phyloP scores from a whole-genome alignment of 371 early-diverging fungal species.

The Smittium culicis region DNA sequence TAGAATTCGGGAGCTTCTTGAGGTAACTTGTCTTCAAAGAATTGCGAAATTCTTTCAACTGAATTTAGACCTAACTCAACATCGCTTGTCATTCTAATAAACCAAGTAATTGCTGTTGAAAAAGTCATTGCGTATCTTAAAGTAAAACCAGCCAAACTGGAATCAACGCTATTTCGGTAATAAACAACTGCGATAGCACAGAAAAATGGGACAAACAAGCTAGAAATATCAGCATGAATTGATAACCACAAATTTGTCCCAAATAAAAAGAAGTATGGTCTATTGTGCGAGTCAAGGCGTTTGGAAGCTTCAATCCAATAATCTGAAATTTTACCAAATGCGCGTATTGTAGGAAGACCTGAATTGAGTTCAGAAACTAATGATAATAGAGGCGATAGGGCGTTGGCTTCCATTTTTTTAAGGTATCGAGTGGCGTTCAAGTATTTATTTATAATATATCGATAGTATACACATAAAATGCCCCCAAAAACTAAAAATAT shows the following conservation, averaged over 20 bases:
- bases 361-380: slow-evolving; percentile 45
- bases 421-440: slow-evolving; percentile 66
- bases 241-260: slow-evolving; percentile 80
- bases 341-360: slow-evolving; percentile 38
- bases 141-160: slow-evolving; percentile 67
- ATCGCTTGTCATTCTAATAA: slow-evolving; percentile 57
- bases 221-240: slow-evolving; percentile 33
- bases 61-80: slow-evolving; percentile 78
- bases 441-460: slow-evolving; percentile 43
- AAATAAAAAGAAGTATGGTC: slow-evolving; percentile 72
- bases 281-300: slow-evolving; percentile 50
- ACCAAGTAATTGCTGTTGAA: slow-evolving; percentile 57
- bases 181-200: slow-evolving; percentile 40
- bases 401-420: slow-evolving; percentile 74
- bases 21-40: slow-evolving; percentile 39
- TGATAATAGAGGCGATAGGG: slow-evolving; percentile 57
- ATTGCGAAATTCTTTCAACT: slow-evolving; percentile 73
- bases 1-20: slow-evolving; percentile 39
- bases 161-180: slow-evolving; percentile 31
- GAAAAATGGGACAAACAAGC: slow-evolving; percentile 31
- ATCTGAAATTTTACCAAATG: slow-evolving; percentile 42
- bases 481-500: slow-evolving; percentile 38
- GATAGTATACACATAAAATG: slow-evolving; percentile 30
- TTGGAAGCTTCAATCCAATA: slow-evolving; percentile 37
- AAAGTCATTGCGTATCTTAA: slow-evolving; percentile 67